Conservation (phyloP, 306 rosid species). For the Castanea sativa region DNA sequence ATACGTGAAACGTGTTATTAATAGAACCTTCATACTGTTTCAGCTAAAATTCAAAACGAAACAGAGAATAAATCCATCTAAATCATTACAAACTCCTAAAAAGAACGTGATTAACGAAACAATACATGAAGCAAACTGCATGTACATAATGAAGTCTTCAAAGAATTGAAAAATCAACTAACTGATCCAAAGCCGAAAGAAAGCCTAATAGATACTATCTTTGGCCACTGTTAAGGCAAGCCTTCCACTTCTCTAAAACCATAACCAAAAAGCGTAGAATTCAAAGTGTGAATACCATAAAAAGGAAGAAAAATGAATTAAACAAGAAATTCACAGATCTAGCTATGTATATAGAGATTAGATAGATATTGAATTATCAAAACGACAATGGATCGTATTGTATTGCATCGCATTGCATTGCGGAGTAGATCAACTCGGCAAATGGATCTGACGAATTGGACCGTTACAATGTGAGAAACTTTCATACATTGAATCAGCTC, state of each 20-base stretch:
- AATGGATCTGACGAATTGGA: conserved; percentile 17
- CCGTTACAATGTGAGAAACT: neutral
- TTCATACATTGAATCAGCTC: neutral
- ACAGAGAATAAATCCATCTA: no score
- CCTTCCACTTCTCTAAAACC: neutral
- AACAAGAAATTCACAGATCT: conserved; percentile 32
- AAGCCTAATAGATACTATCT: conserved; percentile 16
- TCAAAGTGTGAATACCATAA: neutral
- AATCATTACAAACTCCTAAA: no score
- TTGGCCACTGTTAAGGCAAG: neutral
- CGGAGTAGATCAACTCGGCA: neutral
- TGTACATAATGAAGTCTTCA: neutral
- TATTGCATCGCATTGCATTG: conserved; percentile 20
- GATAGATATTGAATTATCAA: neutral
- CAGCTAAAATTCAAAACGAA: neutral
- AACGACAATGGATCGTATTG: conserved; percentile 10
- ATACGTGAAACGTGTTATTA: neutral
- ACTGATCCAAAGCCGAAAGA: conserved; percentile 9
- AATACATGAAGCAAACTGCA: conserved; percentile 1
- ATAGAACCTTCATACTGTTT: neutral
- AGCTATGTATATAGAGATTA: conserved; percentile 1
- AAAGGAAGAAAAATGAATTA: neutral
- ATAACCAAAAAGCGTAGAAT: neutral
- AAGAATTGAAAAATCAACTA: neutral
- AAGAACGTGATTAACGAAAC: neutral